Percentiles rank a stretch among this genome's conserved stretches.
phyloP scores from a whole-genome alignment of 768 basidiomycete genomes.

The Russula earlei region DNA sequence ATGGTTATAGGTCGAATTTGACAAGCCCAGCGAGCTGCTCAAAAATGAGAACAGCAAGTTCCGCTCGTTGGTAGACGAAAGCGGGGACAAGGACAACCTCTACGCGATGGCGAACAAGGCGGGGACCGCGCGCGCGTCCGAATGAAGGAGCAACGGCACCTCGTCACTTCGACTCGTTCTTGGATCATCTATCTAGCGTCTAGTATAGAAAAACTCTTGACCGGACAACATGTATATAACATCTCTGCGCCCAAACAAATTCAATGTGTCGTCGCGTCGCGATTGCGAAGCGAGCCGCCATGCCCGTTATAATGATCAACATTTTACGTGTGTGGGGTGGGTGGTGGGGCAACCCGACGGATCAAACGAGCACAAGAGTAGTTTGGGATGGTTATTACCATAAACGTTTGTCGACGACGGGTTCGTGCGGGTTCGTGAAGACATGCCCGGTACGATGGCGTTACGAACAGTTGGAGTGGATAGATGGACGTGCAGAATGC shows the following conservation, averaged over 20 bases:
- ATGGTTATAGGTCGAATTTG: slow-evolving; percentile 41
- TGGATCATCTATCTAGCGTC: no score
- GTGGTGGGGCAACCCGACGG: no score
- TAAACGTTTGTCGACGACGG: no score
- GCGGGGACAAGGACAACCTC: slow-evolving; percentile 31
- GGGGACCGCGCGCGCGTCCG: background rate
- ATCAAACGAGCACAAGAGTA: no score
- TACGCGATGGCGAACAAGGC: slow-evolving; percentile 23
- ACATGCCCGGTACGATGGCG: background rate
- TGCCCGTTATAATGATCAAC: no score
- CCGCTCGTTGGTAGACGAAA: slow-evolving; percentile 32
- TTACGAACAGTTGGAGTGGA: no score
- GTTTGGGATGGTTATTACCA: background rate
- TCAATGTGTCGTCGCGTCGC: no score
- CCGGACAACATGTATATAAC: no score
- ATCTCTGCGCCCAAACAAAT: no score
- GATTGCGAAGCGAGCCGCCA: no score
- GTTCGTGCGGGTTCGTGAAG: background rate
- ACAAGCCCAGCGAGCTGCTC: slow-evolving; percentile 35
- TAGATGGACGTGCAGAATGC: background rate
- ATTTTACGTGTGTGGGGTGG: no score
- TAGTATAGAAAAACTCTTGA: background rate
- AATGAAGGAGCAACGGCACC: background rate
- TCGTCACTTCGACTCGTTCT: no score
- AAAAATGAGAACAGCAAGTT: slow-evolving; percentile 28